Conservation (phyloP, 2,329 filamentous ascomycete species). For the Alternaria metachromatica region DNA sequence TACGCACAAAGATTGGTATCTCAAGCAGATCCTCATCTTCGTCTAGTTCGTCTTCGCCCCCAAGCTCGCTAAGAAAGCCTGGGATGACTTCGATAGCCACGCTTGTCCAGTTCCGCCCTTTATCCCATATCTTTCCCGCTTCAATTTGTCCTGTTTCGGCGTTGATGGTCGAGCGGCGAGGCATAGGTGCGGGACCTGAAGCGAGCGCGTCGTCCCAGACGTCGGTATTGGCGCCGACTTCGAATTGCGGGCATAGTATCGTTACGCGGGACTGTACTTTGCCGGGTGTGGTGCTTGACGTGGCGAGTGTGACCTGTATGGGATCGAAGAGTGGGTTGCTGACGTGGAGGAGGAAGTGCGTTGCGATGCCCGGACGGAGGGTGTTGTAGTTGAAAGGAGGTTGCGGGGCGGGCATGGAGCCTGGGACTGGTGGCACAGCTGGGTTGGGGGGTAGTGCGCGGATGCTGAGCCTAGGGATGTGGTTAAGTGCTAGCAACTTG, state of each 20-base stretch:
- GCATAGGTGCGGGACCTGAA: slow-evolving; percentile 48
- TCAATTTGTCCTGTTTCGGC: slow-evolving; percentile 61
- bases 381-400: slow-evolving; percentile 54
- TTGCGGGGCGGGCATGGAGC: slow-evolving; percentile 32
- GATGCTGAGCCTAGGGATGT: slow-evolving; percentile 83
- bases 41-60: slow-evolving; percentile 36
- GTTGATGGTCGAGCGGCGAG: slow-evolving; percentile 29
- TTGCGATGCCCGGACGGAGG: slow-evolving; percentile 58
- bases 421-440: slow-evolving; percentile 53
- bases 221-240: slow-evolving; percentile 92
- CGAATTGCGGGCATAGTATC: slow-evolving; percentile 91
- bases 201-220: slow-evolving; percentile 88
- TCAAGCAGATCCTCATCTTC: slow-evolving; percentile 74
- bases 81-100: slow-evolving; percentile 91
- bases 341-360: slow-evolving; percentile 87
- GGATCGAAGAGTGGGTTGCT: slow-evolving; percentile 94
- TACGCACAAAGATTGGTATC: slow-evolving; percentile 90
- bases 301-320: slow-evolving; percentile 85
- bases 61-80: slow-evolving; percentile 39
- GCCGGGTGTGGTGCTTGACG: slow-evolving; percentile 61
- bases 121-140: slow-evolving; percentile 95
- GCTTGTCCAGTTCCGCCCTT: slow-evolving; percentile 91
- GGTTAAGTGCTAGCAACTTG: slow-evolving; percentile 80
- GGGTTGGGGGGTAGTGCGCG: slow-evolving; percentile 62
- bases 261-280: slow-evolving; percentile 71